A percentile compares a stretch with the other conserved stretches of the same genome.
Conservation (phyloP, 306 rosid species). For the Lathyrus oleraceus region DNA sequence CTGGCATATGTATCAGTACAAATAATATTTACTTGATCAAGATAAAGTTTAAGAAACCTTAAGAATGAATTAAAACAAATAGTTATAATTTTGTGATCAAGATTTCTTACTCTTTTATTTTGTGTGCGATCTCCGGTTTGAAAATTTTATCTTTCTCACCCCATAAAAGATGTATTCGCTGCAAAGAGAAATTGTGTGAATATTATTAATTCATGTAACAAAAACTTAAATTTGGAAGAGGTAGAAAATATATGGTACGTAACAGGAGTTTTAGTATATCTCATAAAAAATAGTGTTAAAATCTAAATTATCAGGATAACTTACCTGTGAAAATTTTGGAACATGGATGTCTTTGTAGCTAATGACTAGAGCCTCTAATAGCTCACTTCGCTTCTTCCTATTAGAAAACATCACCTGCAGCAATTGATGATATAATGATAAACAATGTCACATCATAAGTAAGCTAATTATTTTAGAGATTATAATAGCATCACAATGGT, state of each 20-base stretch:
- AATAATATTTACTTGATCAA: not conserved
- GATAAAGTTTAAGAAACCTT: not conserved
- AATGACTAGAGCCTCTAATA: slow-evolving; percentile 50
- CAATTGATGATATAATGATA: not conserved
- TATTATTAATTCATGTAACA: not conserved
- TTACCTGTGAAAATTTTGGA: slow-evolving; percentile 64
- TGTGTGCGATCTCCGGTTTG: slow-evolving; percentile 50
- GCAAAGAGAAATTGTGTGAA: not conserved
- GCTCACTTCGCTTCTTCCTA: slow-evolving; percentile 70
- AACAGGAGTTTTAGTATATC: not conserved
- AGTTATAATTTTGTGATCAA: not conserved
- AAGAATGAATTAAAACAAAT: not conserved
- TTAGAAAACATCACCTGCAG: slow-evolving; percentile 64
- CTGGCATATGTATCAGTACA: not conserved
- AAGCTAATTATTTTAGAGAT: no score
- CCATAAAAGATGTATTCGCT: slow-evolving; percentile 76
- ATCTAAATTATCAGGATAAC: not conserved
- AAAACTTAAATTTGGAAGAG: not conserved
- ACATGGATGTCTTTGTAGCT: slow-evolving; percentile 45
- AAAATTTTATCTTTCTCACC: slow-evolving; percentile 72
- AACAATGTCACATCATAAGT: not conserved
- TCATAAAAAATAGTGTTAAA: not conserved
- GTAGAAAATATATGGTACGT: not conserved
- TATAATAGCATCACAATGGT: no score
- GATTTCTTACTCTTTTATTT: slow-evolving; percentile 56